phyloP scores from a whole-genome alignment of 2,329 filamentous ascomycete genomes.

The Rutstroemia sp. region DNA sequence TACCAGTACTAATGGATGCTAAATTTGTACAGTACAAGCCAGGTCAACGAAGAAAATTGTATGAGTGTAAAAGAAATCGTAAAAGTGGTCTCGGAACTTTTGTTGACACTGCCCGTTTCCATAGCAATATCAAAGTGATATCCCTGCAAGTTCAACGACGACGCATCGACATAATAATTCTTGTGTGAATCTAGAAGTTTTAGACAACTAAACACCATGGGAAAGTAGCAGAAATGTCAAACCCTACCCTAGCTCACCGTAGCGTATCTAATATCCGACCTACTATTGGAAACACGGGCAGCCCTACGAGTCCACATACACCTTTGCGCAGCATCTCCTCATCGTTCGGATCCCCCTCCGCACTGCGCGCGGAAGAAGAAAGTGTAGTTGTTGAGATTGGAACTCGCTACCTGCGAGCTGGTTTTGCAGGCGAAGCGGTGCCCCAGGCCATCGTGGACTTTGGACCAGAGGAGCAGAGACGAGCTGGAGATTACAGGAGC shows the following conservation, averaged over 20 bases:
- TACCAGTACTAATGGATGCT: constrained; percentile 1
- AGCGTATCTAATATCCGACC: constrained; percentile 50
- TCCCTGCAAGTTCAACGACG: background rate
- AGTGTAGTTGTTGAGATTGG: constrained; percentile 77
- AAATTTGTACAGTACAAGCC: background rate
- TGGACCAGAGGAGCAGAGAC: constrained; percentile 66
- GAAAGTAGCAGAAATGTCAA: constrained; percentile 22
- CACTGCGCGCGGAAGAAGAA: constrained; percentile 73
- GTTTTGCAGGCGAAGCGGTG: constrained; percentile 75
- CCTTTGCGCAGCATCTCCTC: constrained; percentile 45
- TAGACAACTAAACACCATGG: constrained; percentile 8
- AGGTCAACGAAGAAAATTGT: background rate
- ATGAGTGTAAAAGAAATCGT: background rate
- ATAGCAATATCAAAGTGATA: background rate
- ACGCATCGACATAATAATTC: too few relatives aligned
- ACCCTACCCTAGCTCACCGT: constrained; percentile 43
- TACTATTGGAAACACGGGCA: constrained; percentile 9
- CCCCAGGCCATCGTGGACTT: constrained; percentile 68
- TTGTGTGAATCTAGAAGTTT: background rate
- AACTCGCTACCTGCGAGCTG: constrained; percentile 68
- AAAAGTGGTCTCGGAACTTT: background rate
- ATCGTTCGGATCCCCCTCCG: constrained; percentile 50
- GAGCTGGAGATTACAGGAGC: constrained; percentile 73
- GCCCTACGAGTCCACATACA: constrained; percentile 50
- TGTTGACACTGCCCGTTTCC: background rate